phyloP scores from a whole-genome alignment of 805 yeast genomes.

The Nakazawaea populi region DNA sequence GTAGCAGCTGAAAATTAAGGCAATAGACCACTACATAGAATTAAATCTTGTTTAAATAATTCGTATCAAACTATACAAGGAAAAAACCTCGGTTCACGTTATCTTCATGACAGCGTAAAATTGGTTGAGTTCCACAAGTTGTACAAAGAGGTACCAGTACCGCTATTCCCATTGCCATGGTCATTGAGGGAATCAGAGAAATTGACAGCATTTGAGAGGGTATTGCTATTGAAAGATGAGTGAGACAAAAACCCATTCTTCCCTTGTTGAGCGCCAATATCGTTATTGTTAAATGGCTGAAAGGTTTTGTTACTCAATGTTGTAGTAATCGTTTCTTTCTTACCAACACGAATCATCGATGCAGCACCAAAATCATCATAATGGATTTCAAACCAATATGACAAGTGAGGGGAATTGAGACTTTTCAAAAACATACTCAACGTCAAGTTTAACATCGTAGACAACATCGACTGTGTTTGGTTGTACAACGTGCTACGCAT shows the following conservation, averaged over 20 bases:
- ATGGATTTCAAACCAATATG: conserved; percentile 6
- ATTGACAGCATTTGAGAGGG: neutral
- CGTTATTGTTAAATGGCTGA: conserved; percentile 1
- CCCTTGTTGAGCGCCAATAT: neutral
- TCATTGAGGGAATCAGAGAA: neutral
- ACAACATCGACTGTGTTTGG: conserved; percentile 1
- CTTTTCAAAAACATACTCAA: conserved; percentile 8
- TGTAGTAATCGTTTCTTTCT: neutral
- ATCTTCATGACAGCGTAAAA: neutral
- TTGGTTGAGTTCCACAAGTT: conserved; percentile 3
- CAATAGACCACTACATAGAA: no score
- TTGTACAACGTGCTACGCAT: neutral
- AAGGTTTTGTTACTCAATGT: neutral
- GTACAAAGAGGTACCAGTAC: neutral
- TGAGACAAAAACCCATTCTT: neutral
- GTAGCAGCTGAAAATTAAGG: no score
- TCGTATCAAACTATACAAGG: neutral
- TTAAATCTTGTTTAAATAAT: no score
- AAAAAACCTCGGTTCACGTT: no score
- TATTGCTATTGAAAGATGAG: neutral
- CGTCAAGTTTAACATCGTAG: neutral
- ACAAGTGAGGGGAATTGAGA: neutral
- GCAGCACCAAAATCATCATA: conserved; percentile 10
- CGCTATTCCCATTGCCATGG: neutral
- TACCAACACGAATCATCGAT: conserved; percentile 6